Base-by-base conservation (phyloP, 129 eudicot species). In the Chrysanthemum makinoi region DNA sequence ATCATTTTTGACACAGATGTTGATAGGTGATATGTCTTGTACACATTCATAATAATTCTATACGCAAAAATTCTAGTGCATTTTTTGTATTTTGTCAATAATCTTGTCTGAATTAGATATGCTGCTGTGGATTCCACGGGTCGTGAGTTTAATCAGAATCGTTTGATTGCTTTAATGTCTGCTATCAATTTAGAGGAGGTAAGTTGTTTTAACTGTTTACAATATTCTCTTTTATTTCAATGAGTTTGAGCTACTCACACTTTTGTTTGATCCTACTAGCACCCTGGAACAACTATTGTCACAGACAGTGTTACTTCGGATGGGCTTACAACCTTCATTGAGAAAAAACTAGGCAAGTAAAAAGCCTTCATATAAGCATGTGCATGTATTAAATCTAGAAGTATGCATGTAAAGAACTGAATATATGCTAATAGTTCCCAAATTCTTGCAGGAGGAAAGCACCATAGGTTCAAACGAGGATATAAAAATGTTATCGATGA, bases 261-360 rank as follows among this genome's bases (percentile, higher is more conserved):
- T 72, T 77, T 60, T 43, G 26, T 54, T 66, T 73, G 33, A 39
- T 78, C 74, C 48, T 55, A 79, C 70, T 76, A 94, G 99, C 96
- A 94, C 75, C 99, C 99, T 56, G 96, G 97, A 77, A 94, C 99
- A 70, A 90, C 99, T 58, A 94, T 94, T 65, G 96, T 94, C 66
- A 94, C 97, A 0, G 99, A 94, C 72, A 94, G 99, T 86, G 97
- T 94, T 77, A 94, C 99, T 67, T 94, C 99, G 14, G 99, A 94
- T 67, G 97, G 97, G 51, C 64, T 70, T 90, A 72, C 83, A 64
- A 64, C 69, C 43, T 64, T 64, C 82, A 94, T 94, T 51, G 97
- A 87, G 72, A 88, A 90, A 66, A 90, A 94, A 81, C 83, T 94
- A 59, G 97, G 99, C 90, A 76, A 83, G 83, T 52, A 13, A 52